Percentiles rank a stretch among this genome's conserved stretches.
Conservation (phyloP, 257 asterid genomes). For the Echium plantagineum region DNA sequence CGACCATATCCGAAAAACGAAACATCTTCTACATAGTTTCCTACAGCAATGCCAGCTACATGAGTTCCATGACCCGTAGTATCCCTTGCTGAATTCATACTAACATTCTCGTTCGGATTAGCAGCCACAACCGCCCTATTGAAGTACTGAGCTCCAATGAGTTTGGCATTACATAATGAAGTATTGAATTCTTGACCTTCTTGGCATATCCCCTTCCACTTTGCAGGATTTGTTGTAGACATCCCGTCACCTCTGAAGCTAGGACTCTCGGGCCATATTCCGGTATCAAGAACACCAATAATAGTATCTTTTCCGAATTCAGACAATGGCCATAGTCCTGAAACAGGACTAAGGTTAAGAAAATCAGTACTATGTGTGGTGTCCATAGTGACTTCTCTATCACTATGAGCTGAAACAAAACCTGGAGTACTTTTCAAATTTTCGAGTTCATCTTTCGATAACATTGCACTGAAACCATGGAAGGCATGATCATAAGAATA, state of each 20-base stretch:
- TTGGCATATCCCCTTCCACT: conserved; percentile 21
- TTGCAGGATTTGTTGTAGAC: conserved; percentile 7
- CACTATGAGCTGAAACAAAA: conserved; percentile 14
- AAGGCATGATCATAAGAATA: conserved; percentile 16
- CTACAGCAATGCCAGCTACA: conserved; percentile 7
- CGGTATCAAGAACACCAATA: conserved; percentile 15
- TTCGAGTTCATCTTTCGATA: conserved; percentile 9
- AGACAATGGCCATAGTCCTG: conserved; percentile 15
- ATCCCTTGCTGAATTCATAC: conserved; percentile 16
- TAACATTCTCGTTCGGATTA: conserved; percentile 7
- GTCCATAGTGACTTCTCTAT: conserved; percentile 7
- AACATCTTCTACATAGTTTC: conserved; percentile 8
- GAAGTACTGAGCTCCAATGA: conserved; percentile 18
- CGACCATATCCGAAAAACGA: conserved; percentile 15
- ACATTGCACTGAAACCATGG: conserved; percentile 17
- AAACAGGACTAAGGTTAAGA: conserved; percentile 13
- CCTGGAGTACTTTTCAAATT: conserved; percentile 3
- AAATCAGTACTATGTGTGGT: conserved; percentile 17
- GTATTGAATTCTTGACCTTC: conserved; percentile 15
- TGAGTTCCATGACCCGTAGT: conserved; percentile 13
- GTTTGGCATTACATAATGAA: conserved; percentile 21
- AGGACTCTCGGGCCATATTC: conserved; percentile 17
- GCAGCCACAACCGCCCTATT: conserved; percentile 14
- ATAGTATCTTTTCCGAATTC: conserved; percentile 14
- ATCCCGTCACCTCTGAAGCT: conserved; percentile 14